Evolutionary conservation across 768 basidiomycete species (phyloP).

Genomic region (Suillus alpinus): DNA sequence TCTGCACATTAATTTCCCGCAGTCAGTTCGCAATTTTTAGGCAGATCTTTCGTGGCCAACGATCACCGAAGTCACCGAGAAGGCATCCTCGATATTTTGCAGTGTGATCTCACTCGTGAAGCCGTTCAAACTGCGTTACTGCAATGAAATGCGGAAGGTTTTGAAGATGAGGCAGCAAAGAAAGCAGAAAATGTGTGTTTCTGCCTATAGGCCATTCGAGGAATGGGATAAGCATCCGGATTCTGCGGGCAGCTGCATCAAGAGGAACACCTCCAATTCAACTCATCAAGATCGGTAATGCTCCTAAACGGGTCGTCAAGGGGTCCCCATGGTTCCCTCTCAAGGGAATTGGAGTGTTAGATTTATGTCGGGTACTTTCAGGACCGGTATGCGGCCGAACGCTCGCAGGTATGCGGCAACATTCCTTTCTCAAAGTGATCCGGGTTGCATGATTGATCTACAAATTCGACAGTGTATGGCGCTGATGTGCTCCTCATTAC

Average conservation of each 20-base stretch:
- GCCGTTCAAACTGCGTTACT: conserved; percentile 37
- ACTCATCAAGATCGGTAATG: conserved; percentile 46
- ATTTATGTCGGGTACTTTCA: conserved; percentile 57
- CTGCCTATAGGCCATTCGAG: conserved; percentile 45
- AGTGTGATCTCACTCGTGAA: conserved; percentile 32
- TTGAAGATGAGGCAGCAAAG: conserved; percentile 46
- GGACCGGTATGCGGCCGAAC: conserved; percentile 56
- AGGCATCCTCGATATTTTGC: conserved; percentile 48
- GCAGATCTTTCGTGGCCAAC: neutral
- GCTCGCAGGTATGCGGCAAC: conserved; percentile 44
- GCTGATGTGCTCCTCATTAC: conserved; percentile 57
- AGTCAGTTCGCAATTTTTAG: conserved; percentile 34
- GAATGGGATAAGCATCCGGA: conserved; percentile 53
- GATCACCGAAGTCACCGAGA: conserved; percentile 41
- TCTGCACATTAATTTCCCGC: conserved; percentile 69
- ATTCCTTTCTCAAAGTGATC: neutral
- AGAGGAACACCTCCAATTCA: conserved; percentile 39
- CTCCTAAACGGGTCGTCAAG: conserved; percentile 32
- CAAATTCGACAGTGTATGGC: conserved; percentile 42
- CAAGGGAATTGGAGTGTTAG: conserved; percentile 51
- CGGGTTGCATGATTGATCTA: neutral
- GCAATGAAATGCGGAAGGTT: conserved; percentile 41
- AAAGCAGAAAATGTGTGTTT: conserved; percentile 44
- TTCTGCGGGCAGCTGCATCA: conserved; percentile 39
- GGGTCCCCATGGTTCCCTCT: conserved; percentile 32